A percentile compares a stretch with the other conserved stretches of the same genome.
These are phyloP conservation scores for Torulaspora quercuum DNA, from an alignment of 805 yeast species.

Conservation along the genomic window DNA sequence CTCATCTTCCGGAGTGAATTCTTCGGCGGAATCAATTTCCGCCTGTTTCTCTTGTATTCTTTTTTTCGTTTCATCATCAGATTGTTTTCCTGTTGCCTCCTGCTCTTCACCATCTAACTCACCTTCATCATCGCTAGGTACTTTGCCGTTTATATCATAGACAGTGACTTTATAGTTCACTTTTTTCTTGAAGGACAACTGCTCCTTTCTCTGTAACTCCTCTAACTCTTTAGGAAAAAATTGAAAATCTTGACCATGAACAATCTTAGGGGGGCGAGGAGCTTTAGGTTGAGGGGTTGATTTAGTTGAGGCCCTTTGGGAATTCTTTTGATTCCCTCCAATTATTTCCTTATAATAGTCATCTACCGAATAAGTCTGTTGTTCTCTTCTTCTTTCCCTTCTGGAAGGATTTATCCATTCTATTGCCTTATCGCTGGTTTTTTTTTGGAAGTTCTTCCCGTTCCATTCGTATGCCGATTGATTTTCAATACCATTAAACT, in stretches of 20 bases:
- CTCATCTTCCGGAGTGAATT: conserved; percentile 62
- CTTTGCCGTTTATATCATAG: conserved; percentile 54
- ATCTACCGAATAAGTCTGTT: conserved; percentile 73
- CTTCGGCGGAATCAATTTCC: conserved; percentile 51
- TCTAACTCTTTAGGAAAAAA: conserved; percentile 58
- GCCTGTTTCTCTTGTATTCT: conserved; percentile 46
- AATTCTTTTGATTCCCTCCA: conserved; percentile 21
- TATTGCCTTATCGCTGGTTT: conserved; percentile 35
- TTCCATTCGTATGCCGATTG: conserved; percentile 96
- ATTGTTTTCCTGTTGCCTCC: conserved; percentile 34
- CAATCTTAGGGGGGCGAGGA: conserved; percentile 61
- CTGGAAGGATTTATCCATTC: conserved; percentile 69
- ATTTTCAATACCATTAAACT: conserved; percentile 68
- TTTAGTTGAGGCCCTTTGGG: conserved; percentile 31
- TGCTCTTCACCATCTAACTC: conserved; percentile 33
- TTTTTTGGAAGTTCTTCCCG: conserved; percentile 62
- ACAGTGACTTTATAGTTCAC: conserved; percentile 56
- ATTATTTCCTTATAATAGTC: conserved; percentile 71
- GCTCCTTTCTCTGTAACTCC: conserved; percentile 59
- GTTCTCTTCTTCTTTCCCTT: conserved; percentile 63
- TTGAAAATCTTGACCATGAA: conserved; percentile 69
- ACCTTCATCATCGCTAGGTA: conserved; percentile 50
- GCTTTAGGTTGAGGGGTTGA: conserved; percentile 41
- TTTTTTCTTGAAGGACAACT: conserved; percentile 56
- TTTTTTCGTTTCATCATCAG: conserved; percentile 21